These are phyloP conservation scores for Corymbia citriodora DNA, from an alignment of 441 rosid species.

Conservation along the genomic window DNA sequence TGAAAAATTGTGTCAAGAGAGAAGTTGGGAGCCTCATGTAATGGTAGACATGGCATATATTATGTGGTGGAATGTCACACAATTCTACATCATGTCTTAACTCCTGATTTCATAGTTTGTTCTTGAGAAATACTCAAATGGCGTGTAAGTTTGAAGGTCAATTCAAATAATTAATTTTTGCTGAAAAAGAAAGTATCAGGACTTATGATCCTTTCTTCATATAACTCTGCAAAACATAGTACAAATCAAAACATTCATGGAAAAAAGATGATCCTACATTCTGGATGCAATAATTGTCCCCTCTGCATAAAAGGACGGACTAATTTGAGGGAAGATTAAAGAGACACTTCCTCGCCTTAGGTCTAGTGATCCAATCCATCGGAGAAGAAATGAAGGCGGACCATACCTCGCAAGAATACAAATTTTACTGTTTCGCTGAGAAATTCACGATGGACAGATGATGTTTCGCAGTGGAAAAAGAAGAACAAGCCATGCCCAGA, in stretches of 20 bases:
- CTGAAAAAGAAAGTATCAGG: neutral
- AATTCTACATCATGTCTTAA: too few species aligned
- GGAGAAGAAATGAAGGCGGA: neutral
- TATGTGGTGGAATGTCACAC: too few species aligned
- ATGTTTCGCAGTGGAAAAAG: accelerated
- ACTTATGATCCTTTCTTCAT: too few species aligned
- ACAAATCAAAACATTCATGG: neutral
- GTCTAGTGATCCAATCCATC: neutral
- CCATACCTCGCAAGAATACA: neutral
- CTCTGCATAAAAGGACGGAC: neutral
- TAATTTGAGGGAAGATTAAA: neutral
- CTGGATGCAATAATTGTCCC: neutral
- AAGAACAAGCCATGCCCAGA: too few species aligned
- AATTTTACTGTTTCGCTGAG: accelerated
- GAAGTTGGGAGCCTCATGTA: neutral
- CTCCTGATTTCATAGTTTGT: neutral
- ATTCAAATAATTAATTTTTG: too few species aligned
- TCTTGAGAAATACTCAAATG: neutral
- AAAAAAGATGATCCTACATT: neutral
- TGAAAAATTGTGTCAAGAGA: neutral
- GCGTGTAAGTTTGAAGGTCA: neutral
- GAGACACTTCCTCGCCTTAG: neutral
- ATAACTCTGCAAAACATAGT: neutral
- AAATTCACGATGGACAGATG: neutral
- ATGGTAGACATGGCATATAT: neutral